Evolutionary conservation across 768 basidiomycete genomes (phyloP), one percentile per base, ranked within the genome.

Genomic region (Neoboletus magnificus): DNA sequence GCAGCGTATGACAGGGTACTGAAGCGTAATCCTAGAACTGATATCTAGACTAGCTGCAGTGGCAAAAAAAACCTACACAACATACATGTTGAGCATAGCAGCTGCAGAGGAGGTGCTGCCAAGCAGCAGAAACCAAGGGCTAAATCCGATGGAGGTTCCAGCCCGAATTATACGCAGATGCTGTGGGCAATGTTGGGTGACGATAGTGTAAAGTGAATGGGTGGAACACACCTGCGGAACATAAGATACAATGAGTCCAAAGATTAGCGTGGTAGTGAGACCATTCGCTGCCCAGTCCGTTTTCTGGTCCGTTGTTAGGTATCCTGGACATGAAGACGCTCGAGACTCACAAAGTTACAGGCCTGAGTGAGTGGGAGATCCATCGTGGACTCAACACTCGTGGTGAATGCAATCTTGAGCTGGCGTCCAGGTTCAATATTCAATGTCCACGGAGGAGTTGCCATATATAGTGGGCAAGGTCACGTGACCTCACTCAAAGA

Each of bases 71-170:
- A 23, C 6, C 3, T 4, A 23, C 7, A 12, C 6, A 15, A 54
- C 82, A 50, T 62, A 90, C 85, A 96, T 84, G 68, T 97, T 97
- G 47, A 95, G 75, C 81, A 94, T 82, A 1, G 82, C 89, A 0
- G 91, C 85, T 3, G 91, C 87, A 13, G 86, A 82, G 16, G 89
- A 90, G 0, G 89, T 91, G 58, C 86, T 87, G 8, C 97, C 97
- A 0, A 98, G 82, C 7, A 98, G 76, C 33, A 98, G 75, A 66
- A 91, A 98, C 82, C 89, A 87, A 18, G 95, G 93, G 58, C 90
- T 94, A 59, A 98, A 85, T 0, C 97, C 97, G 61, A 95, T 86
- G 0, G 89, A 93, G 0, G 93, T 87, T 37, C 83, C 79, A 23
- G 84, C 79, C 48, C 76, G 68, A 63, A 97, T 88, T 61, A 97